A percentile compares a stretch with the other conserved stretches of the same genome.
These are phyloP conservation scores for Echium plantagineum DNA, from an alignment of 257 asterid species.

Conservation along the genomic window DNA sequence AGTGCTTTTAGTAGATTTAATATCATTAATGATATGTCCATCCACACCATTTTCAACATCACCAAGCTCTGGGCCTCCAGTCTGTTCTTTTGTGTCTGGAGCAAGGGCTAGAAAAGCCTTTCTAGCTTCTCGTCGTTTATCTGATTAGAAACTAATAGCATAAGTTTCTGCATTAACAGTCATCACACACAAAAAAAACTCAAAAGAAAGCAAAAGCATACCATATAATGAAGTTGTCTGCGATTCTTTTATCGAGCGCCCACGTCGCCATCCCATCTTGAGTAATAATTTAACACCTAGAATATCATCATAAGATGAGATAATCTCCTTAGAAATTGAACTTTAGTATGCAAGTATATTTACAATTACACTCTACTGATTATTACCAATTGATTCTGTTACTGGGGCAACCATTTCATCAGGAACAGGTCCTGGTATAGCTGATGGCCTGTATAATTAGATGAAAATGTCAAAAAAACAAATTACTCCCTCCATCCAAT, in stretches of 20 bases:
- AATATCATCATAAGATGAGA: slow-evolving; percentile 5
- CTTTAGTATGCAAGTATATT: neutral
- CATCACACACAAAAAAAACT: neutral
- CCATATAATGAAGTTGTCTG: slow-evolving; percentile 47
- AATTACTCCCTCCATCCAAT: slow-evolving; percentile 1
- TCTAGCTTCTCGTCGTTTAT: slow-evolving; percentile 70
- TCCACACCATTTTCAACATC: slow-evolving; percentile 22
- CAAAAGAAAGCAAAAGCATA: slow-evolving; percentile 13
- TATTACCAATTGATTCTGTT: slow-evolving; percentile 75
- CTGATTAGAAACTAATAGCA: slow-evolving; percentile 31
- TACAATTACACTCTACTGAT: slow-evolving; percentile 4
- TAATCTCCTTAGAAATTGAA: too few species aligned
- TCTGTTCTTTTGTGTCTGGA: slow-evolving; percentile 19
- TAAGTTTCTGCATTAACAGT: neutral
- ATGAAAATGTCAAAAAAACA: slow-evolving; percentile 8
- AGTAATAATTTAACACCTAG: slow-evolving; percentile 73
- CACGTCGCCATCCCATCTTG: slow-evolving; percentile 98
- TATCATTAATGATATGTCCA: slow-evolving; percentile 37
- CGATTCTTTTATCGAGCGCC: slow-evolving; percentile 69
- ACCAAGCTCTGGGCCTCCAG: slow-evolving; percentile 22
- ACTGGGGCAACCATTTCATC: slow-evolving; percentile 77
- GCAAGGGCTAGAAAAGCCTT: slow-evolving; percentile 72
- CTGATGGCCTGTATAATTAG: slow-evolving; percentile 53
- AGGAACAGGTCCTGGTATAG: slow-evolving; percentile 92
- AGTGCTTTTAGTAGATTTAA: slow-evolving; percentile 40